These are phyloP conservation scores for Sporopachydermia lactativora DNA, from an alignment of 805 yeast genomes.

Conservation along the genomic window DNA sequence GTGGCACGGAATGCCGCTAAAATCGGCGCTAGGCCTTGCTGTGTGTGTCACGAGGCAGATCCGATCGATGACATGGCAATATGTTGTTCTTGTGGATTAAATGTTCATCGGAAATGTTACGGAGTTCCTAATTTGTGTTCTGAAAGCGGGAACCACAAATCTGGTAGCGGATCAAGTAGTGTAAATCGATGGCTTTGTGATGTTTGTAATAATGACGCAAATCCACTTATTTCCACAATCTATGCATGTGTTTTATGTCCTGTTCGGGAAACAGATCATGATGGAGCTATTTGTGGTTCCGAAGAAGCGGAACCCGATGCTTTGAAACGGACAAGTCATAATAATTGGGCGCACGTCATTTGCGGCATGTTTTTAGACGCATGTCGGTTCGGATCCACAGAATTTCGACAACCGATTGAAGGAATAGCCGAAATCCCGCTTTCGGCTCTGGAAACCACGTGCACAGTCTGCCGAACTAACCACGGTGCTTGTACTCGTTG, in stretches of 20 bases:
- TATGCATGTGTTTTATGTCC: constrained; percentile 59
- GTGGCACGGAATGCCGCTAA: constrained; percentile 4
- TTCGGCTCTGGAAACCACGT: constrained; percentile 18
- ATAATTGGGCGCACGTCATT: constrained; percentile 64
- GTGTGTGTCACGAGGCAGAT: constrained; percentile 37
- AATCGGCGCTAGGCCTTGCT: constrained; percentile 29
- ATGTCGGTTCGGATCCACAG: constrained; percentile 28
- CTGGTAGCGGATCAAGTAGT: no score
- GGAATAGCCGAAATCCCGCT: constrained; percentile 21
- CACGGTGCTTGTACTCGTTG: constrained; percentile 39
- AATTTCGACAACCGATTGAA: constrained; percentile 31
- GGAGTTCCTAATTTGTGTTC: constrained; percentile 27
- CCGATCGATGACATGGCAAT: constrained; percentile 27
- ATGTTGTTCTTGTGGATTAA: constrained; percentile 55
- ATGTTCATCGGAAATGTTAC: constrained; percentile 58
- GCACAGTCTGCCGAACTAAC: constrained; percentile 31
- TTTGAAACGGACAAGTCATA: constrained; percentile 49
- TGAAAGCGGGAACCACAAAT: constrained; percentile 17
- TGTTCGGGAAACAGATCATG: constrained; percentile 33
- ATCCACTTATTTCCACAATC: constrained; percentile 40
- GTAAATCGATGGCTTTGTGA: constrained; percentile 93
- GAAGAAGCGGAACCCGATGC: constrained; percentile 40
- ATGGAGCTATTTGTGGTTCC: constrained; percentile 28
- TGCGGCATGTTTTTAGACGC: constrained; percentile 49
- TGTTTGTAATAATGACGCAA: constrained; percentile 54